These are phyloP conservation scores for Talaromyces sp. DNA, from an alignment of 2,329 filamentous ascomycete genomes.

Conservation along the genomic window DNA sequence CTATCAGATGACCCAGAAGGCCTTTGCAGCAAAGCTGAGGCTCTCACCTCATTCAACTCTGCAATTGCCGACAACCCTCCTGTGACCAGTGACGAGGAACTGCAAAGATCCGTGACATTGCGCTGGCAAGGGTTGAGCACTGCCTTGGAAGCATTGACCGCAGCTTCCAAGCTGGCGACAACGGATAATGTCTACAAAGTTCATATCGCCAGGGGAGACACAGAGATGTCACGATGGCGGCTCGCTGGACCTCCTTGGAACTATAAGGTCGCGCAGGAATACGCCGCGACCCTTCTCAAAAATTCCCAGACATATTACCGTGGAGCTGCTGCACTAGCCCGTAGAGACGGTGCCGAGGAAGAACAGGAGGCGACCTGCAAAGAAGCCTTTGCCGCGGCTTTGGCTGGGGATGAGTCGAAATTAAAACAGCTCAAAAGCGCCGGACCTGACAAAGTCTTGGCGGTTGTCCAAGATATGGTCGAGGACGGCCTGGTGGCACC, in stretches of 20 bases:
- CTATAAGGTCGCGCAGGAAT: conserved; percentile 39
- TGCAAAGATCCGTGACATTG: conserved; percentile 26
- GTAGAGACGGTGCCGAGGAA: conserved; percentile 36
- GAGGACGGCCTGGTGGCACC: conserved; percentile 47
- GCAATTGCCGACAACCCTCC: conserved; percentile 35
- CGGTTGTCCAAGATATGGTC: conserved; percentile 46
- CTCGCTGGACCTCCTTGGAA: conserved; percentile 43
- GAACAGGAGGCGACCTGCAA: conserved; percentile 43
- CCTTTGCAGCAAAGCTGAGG: conserved; percentile 53
- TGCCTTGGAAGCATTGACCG: conserved; percentile 47
- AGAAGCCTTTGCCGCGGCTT: conserved; percentile 43
- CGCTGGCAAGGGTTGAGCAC: conserved; percentile 51
- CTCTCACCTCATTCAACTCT: conserved; percentile 51
- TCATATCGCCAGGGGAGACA: conserved; percentile 51
- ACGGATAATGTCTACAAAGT: conserved; percentile 49
- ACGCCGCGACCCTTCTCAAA: conserved; percentile 44
- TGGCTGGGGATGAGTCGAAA: conserved; percentile 36
- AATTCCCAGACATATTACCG: conserved; percentile 57
- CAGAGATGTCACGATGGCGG: conserved; percentile 50
- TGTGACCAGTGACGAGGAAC: conserved; percentile 21
- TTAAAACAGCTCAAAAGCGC: conserved; percentile 33
- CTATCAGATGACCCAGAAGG: conserved; percentile 43
- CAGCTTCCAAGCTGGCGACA: conserved; percentile 47
- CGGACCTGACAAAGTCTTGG: conserved; percentile 33
- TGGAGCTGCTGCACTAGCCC: conserved; percentile 43